These are phyloP conservation scores for Candida pseudoviswanathii DNA, from an alignment of 1,139 yeast genomes.

Conservation along the genomic window DNA sequence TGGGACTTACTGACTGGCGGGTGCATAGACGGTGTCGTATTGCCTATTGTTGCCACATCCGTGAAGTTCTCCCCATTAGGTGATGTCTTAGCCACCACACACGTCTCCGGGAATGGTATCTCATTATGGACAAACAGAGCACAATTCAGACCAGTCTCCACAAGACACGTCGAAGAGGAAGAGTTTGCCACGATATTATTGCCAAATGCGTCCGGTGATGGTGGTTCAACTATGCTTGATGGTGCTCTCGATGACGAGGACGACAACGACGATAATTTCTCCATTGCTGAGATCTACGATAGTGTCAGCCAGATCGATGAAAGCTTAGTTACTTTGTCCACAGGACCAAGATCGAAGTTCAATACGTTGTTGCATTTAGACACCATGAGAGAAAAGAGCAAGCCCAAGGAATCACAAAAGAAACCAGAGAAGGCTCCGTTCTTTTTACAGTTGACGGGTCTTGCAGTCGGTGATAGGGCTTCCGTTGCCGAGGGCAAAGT, in stretches of 20 bases:
- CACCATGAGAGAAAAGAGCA: conserved; percentile 80
- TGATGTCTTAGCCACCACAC: conserved; percentile 90
- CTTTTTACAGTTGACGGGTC: conserved; percentile 65
- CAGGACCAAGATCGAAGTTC: conserved; percentile 77
- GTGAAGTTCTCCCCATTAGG: conserved; percentile 86
- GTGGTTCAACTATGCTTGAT: conserved; percentile 72
- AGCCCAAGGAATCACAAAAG: conserved; percentile 87
- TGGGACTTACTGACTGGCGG: conserved; percentile 99
- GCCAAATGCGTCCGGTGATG: conserved; percentile 85
- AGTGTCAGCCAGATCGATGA: conserved; percentile 68
- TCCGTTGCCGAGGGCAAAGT: conserved; percentile 53
- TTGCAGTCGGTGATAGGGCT: conserved; percentile 70
- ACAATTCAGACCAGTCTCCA: conserved; percentile 74
- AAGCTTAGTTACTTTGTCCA: conserved; percentile 69
- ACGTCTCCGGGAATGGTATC: conserved; percentile 88
- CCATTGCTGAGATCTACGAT: conserved; percentile 39
- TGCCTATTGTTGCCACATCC: conserved; percentile 78
- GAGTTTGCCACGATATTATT: conserved; percentile 61
- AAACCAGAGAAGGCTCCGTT: conserved; percentile 88
- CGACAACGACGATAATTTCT: conserved; percentile 27
- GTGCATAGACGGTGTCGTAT: conserved; percentile 87
- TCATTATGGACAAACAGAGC: conserved; percentile 91
- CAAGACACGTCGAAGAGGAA: conserved; percentile 74
- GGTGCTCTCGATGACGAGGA: conserved; percentile 58
- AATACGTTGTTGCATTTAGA: conserved; percentile 81